A percentile compares a stretch with the other conserved stretches of the same genome.
Evolutionary conservation across 805 yeast genomes (phyloP).

Genomic region (Saccharomycopsis oosterbeekiorum): DNA sequence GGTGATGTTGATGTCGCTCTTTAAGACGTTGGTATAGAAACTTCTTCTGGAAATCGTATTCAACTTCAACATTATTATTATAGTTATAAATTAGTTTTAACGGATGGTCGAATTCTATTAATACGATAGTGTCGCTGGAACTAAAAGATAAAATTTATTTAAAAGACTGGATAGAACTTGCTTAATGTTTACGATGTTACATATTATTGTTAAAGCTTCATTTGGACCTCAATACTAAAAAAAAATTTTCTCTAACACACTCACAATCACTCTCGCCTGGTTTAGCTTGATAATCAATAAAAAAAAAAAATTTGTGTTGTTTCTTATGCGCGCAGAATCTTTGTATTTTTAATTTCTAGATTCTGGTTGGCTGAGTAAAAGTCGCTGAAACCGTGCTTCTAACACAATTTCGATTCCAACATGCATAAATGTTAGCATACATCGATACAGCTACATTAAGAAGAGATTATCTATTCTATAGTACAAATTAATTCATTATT

Average conservation of each 20-base stretch:
- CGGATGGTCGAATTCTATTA: neutral
- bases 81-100: neutral
- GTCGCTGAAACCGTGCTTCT: neutral
- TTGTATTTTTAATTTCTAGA: neutral
- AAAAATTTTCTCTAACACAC: neutral
- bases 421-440: neutral
- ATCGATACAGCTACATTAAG: no score
- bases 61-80: neutral
- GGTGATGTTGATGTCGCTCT: conserved; percentile 61
- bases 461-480: neutral
- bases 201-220: no score
- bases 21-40: conserved; percentile 26
- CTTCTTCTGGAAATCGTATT: conserved; percentile 20
- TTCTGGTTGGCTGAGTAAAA: neutral
- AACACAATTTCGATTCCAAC: neutral
- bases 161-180: no score
- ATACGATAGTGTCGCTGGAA: neutral
- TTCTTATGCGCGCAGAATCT: neutral
- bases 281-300: neutral
- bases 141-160: no score
- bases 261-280: no score
- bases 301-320: neutral
- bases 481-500: neutral
- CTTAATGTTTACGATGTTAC: no score
- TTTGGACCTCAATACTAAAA: neutral